Percentiles rank a stretch among this genome's conserved stretches.
Evolutionary conservation across 108 stramenopile genomes (phyloP).

Genomic region (Stephanodiscus triporus): DNA sequence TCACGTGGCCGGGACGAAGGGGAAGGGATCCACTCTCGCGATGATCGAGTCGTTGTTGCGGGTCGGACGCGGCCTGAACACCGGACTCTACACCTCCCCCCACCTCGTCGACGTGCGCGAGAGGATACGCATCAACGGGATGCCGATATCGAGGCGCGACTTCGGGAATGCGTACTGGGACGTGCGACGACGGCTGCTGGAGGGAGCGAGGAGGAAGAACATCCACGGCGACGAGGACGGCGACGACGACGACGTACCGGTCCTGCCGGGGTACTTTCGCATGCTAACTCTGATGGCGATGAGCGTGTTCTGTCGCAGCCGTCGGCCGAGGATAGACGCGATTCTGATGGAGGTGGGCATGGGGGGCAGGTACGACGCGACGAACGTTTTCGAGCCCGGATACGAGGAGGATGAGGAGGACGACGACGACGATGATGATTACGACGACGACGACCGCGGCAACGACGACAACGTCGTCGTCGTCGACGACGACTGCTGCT

Average conservation of each 20-base stretch:
- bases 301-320: constrained; percentile 55
- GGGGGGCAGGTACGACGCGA: constrained; percentile 95
- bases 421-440: neutral
- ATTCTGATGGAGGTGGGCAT: constrained; percentile 93
- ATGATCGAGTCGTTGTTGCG: constrained; percentile 80
- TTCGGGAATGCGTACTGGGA: constrained; percentile 80
- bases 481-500: neutral
- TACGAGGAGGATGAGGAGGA: too few relatives aligned
- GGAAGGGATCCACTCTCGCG: constrained; percentile 92
- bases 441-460: neutral
- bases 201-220: neutral
- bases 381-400: constrained; percentile 86
- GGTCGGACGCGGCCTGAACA: constrained; percentile 50
- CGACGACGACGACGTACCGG: constrained; percentile 33
- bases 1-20: constrained; percentile 96
- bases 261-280: constrained; percentile 88
- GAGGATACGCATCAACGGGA: constrained; percentile 85
- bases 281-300: constrained; percentile 88
- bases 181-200: constrained; percentile 56
- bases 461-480: constrained; percentile 20
- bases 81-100: constrained; percentile 92
- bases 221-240: neutral
- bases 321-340: constrained; percentile 60
- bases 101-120: constrained; percentile 88
- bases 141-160: constrained; percentile 63